phyloP scores from a whole-genome alignment of 805 yeast genomes.

The Huiozyma naganishii region DNA sequence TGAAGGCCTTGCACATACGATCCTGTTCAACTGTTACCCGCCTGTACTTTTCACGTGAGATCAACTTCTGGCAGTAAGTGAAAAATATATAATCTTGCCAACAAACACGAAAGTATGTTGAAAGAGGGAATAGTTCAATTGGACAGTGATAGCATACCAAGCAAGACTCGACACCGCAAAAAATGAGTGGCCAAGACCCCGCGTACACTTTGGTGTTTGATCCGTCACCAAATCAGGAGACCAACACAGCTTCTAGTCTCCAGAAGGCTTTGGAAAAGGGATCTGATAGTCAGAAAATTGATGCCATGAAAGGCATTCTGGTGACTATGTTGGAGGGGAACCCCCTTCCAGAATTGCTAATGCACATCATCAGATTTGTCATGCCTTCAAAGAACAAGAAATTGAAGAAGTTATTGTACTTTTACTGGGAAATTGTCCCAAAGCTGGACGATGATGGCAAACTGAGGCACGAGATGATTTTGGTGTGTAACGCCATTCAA shows the following conservation, averaged over 20 bases:
- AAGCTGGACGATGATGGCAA: constrained; percentile 81
- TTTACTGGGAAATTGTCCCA: constrained; percentile 97
- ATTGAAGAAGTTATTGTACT: constrained; percentile 82
- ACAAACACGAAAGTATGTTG: too few relatives aligned
- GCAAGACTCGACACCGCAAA: background rate
- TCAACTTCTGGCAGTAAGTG: too few relatives aligned
- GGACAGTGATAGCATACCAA: background rate
- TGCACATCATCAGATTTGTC: constrained; percentile 94
- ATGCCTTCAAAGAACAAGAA: constrained; percentile 92
- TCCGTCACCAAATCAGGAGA: constrained; percentile 52
- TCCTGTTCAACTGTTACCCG: too few relatives aligned
- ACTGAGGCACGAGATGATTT: constrained; percentile 95
- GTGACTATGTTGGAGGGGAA: constrained; percentile 86
- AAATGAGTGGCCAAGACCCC: constrained; percentile 14
- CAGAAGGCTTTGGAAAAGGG: constrained; percentile 76
- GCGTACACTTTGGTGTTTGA: constrained; percentile 78
- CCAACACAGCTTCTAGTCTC: constrained; percentile 58
- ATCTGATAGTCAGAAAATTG: constrained; percentile 75
- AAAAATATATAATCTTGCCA: too few relatives aligned
- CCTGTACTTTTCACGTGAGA: too few relatives aligned
- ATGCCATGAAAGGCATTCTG: constrained; percentile 80
- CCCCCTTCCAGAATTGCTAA: constrained; percentile 80
- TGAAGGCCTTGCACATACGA: too few relatives aligned
- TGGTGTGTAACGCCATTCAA: constrained; percentile 95
- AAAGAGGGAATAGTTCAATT: too few relatives aligned